These are phyloP conservation scores for Rhododendron williamsianum DNA, from an alignment of 148 eudicot genomes.

Conservation along the genomic window DNA sequence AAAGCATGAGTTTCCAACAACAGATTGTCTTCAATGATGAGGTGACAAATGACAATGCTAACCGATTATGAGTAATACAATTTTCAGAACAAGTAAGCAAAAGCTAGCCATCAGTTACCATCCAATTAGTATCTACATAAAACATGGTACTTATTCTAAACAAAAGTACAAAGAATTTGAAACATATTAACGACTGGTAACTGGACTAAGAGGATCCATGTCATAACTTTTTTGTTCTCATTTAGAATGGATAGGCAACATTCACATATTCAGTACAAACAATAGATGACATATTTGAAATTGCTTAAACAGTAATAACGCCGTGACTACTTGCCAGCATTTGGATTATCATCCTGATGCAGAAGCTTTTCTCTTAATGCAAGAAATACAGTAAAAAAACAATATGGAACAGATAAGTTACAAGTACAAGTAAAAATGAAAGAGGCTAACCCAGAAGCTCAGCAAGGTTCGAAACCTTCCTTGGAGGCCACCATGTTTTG, in stretches of 20 bases:
- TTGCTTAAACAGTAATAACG: background rate
- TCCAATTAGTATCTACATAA: background rate
- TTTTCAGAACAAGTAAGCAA: background rate
- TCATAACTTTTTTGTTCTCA: background rate
- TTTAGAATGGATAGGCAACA: background rate
- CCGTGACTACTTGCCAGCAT: background rate
- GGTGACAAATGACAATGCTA: background rate
- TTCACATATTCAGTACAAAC: background rate
- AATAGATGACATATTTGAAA: background rate
- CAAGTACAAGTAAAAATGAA: background rate
- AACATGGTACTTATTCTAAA: background rate
- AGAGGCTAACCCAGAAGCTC: background rate
- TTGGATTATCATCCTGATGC: background rate
- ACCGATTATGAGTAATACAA: background rate
- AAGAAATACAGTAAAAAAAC: background rate
- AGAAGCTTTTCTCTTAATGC: background rate
- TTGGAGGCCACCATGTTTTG: background rate
- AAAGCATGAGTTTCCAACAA: constrained; percentile 1
- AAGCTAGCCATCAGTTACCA: background rate
- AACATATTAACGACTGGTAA: background rate
- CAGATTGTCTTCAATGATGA: background rate
- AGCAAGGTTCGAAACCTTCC: background rate
- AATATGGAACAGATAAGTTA: background rate
- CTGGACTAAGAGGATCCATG: background rate
- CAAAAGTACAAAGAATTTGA: background rate